These are phyloP conservation scores for Euphrasia arctica DNA, from an alignment of 305 asterid genomes.

Conservation along the genomic window DNA sequence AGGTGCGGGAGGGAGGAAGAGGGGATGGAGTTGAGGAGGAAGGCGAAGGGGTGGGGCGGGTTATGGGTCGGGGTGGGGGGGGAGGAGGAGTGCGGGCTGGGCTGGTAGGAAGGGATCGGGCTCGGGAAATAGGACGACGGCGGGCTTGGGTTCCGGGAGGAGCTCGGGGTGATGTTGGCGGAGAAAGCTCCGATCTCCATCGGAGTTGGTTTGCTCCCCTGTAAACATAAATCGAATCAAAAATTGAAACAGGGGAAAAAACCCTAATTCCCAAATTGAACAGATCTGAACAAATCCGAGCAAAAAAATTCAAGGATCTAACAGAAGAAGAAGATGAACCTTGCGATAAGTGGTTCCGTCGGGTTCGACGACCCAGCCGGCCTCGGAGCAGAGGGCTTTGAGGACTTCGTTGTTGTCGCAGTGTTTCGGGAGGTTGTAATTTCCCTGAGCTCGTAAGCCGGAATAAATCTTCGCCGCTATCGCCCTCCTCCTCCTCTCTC, in stretches of 20 bases:
- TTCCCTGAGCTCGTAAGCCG: constrained; percentile 78
- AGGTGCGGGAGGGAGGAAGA: constrained; percentile 60
- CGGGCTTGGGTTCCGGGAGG: constrained; percentile 80
- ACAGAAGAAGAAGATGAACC: constrained; percentile 34
- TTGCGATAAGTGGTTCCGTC: constrained; percentile 84
- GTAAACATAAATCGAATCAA: constrained; percentile 9
- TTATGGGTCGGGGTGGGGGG: constrained; percentile 67
- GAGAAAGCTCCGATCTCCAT: constrained; percentile 82
- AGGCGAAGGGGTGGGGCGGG: constrained; percentile 48
- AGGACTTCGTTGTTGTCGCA: constrained; percentile 77
- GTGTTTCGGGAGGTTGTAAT: constrained; percentile 70
- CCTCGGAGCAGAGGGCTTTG: constrained; percentile 77
- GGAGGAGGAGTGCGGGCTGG: constrained; percentile 72
- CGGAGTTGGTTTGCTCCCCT: constrained; percentile 76
- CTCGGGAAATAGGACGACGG: constrained; percentile 76
- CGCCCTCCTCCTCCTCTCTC: constrained; percentile 80
- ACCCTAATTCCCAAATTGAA: constrained; percentile 22
- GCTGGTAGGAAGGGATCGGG: constrained; percentile 79
- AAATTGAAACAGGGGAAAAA: not conserved
- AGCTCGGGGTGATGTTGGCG: constrained; percentile 71
- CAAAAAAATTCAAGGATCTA: constrained; percentile 3
- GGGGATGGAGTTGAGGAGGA: constrained; percentile 54
- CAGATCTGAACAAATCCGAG: constrained; percentile 44
- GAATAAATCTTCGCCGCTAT: constrained; percentile 75
- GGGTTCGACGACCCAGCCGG: constrained; percentile 81